Evolutionary conservation across 2,329 filamentous ascomycete genomes (phyloP).

Genomic region (Monilinia vaccinii-corymbosi): DNA sequence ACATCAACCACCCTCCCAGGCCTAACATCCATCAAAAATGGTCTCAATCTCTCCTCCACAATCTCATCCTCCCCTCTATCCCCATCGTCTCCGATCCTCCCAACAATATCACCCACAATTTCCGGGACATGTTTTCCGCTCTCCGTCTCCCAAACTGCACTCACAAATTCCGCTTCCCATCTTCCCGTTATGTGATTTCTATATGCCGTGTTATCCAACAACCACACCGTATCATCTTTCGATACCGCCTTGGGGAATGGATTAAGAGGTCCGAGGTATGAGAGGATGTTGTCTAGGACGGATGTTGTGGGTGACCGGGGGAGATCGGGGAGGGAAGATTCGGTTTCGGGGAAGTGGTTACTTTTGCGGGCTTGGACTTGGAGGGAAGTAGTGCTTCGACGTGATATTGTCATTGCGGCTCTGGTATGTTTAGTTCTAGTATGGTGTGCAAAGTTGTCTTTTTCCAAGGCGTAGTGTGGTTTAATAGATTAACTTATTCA

Average conservation of each 20-base stretch:
- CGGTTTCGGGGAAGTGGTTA: conserved; percentile 27
- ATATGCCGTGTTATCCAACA: conserved; percentile 84
- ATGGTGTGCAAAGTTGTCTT: too few species aligned
- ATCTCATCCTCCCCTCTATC: conserved; percentile 49
- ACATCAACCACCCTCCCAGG: conserved; percentile 61
- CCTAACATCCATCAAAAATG: conserved; percentile 69
- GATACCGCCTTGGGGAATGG: conserved; percentile 52
- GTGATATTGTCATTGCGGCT: neutral
- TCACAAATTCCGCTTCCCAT: conserved; percentile 79
- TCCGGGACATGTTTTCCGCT: conserved; percentile 58
- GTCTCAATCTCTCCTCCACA: conserved; percentile 60
- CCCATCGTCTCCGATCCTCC: conserved; percentile 53
- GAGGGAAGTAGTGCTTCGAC: conserved; percentile 2
- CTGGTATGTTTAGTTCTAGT: neutral
- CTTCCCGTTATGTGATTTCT: conserved; percentile 37
- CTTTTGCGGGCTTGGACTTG: conserved; percentile 5
- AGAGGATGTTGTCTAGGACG: conserved; percentile 34
- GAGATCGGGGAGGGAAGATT: conserved; percentile 37
- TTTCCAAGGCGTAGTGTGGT: neutral
- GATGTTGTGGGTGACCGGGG: conserved; percentile 22
- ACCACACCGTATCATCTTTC: conserved; percentile 64
- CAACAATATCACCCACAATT: conserved; percentile 60
- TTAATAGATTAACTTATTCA: neutral
- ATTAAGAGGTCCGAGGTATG: conserved; percentile 42
- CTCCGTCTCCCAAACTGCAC: conserved; percentile 69